These are phyloP conservation scores for Diplodia corticola DNA, from an alignment of 2,329 filamentous ascomycete species.

Conservation along the genomic window DNA sequence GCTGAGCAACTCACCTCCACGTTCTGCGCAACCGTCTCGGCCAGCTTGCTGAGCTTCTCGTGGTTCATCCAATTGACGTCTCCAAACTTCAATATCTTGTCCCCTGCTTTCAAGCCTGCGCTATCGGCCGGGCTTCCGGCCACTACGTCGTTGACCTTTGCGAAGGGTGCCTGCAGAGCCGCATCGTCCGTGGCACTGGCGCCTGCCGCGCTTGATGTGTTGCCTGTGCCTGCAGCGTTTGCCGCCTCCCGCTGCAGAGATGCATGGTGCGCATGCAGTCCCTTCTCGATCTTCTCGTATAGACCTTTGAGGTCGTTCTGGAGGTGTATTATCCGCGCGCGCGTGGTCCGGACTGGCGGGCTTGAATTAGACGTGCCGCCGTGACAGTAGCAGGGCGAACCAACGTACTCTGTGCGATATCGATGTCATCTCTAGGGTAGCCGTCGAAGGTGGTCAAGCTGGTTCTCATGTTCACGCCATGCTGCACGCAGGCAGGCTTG, in stretches of 20 bases:
- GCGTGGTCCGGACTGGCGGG: constrained; percentile 78
- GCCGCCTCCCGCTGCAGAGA: constrained; percentile 53
- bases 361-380: constrained; percentile 7
- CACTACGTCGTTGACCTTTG: constrained; percentile 83
- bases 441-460: constrained; percentile 84
- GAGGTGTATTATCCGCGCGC: constrained; percentile 83
- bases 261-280: constrained; percentile 90
- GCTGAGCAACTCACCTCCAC: constrained; percentile 70
- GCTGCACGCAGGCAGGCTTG: constrained; percentile 54
- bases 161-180: constrained; percentile 68
- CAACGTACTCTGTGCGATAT: constrained; percentile 82
- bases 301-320: constrained; percentile 92
- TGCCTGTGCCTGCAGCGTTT: constrained; percentile 25
- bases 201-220: constrained; percentile 27
- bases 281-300: constrained; percentile 80
- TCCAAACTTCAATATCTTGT: constrained; percentile 83
- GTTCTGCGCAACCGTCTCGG: constrained; percentile 85
- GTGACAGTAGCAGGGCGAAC: background rate
- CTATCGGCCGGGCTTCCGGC: constrained; percentile 75
- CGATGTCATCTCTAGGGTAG: constrained; percentile 88
- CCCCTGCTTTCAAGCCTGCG: constrained; percentile 78
- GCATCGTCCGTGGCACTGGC: constrained; percentile 31
- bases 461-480: constrained; percentile 91
- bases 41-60: constrained; percentile 80
- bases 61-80: constrained; percentile 81